Base-by-base conservation (phyloP, 352 stramenopile species). In the Globisporangium solare region DNA sequence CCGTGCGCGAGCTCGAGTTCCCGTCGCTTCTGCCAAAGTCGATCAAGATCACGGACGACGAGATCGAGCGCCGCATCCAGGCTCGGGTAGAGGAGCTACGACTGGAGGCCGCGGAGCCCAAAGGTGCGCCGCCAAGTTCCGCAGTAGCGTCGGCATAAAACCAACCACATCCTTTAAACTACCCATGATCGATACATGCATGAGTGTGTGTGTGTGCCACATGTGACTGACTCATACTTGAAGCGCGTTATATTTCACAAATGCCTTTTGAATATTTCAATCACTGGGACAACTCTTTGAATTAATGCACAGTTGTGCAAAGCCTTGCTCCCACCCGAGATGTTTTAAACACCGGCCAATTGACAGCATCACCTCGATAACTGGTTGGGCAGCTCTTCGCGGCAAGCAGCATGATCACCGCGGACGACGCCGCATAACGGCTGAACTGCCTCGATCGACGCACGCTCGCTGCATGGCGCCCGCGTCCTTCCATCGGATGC, bases 1-100 rank as follows among this genome's bases (percentile, higher is more conserved):
- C 79, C 22, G 72, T 71, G 20, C 67, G 68, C 13, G 66, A 72
- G 43, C 64, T 91, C 20, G 76, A 73, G 18, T 84, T 94, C 53
- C 84, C 82, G 20, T 89, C 79, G 21, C 66, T 94, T 42, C 61
- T 94, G 51, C 84, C 84, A 1, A 67, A 73, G 32, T 86, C 75
- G 46, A 60, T 81, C 43, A 89, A 92, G 53, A 73, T 88, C 48
- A 70, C 73, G 1, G 80, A 92, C 0, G 80, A 92, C 12, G 85
- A 94, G 60, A 73, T 94, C 35, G 83, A 94, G 64, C 73, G 71
- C 14, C 85, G 85, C 51, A 79, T 94, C 32, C 59, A 89, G 45
- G 71, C 66, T n/a, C 83, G 85, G 35, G 70, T 94, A 55, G 67
- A 85, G 10, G 80, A 93, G 51, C 59, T 94, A 13, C 73, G 79